Evolutionary conservation across 1,284 basidiomycete genomes (phyloP), one percentile per base, ranked within the genome.

Genomic region (Cystobasidium slooffiae): DNA sequence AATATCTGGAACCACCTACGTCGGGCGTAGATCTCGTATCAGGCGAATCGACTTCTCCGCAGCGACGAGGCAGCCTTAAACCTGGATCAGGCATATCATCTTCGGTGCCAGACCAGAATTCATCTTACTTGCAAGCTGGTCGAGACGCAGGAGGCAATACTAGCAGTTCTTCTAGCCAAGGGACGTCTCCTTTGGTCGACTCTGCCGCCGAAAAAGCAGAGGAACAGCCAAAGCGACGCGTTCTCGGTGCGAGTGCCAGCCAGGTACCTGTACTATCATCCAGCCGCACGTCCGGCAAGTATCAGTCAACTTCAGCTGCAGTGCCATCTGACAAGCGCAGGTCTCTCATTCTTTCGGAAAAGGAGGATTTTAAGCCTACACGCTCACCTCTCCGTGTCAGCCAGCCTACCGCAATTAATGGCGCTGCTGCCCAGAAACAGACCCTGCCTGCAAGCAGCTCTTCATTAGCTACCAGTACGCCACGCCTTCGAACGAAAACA

Each of bases 401-500:
- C 41, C 69, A 72, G 20, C 47, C 43, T n/a, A 20, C 52, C 1
- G 14, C 69, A 14, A 18, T 39, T 0, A 47, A 31, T 31, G 31
- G 37, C 56, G 43, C 9, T 41, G 14, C n/a, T 20, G 7, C 37
- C 39, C 39, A n/a, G 16, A 41, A 22, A 16, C 6, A n/a, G 7
- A 7, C 1, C n/a, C n/a, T 39, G 14, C 6, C 39, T 14, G 22
- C 56, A 5, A 41, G 37, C 16, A 43, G 37, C 14, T 6, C 39
- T 43, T 22, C 16, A 12, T n/a, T 59, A 31, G 37, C 49, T 37
- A 12, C 31, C 3, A 58, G 43, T 22, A 31, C 53, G 12, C 72
- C 77, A 43, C 68, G 79, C 22, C 76, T 75, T 24, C 65, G 76
- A 14, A 80, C 75, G 69, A 78, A 75, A 31, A 69, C 74, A 3